Evolutionary conservation across 495 filamentous ascomycete genomes (phyloP), one percentile per base, ranked within the genome.

Genomic region (Penicillium ucsense): DNA sequence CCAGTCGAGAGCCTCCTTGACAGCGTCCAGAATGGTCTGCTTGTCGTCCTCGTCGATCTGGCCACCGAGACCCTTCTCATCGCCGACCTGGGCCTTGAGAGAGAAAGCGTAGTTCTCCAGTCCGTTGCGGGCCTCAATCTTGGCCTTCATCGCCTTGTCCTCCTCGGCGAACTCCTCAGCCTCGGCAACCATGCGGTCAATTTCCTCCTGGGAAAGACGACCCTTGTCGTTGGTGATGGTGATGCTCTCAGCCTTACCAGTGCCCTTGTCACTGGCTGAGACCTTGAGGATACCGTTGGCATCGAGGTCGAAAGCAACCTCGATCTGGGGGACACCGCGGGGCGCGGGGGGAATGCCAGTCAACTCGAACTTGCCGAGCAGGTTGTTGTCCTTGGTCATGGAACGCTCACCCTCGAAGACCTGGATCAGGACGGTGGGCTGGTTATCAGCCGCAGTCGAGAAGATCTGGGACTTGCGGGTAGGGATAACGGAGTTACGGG

Each of bases 191-290:
- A 98, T 98, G 66, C 92, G 92, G 79, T 98, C 92, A 51, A 98
- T 98, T 50, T 98, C 92, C 71, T 97, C 92, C 75, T 91, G 91
- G 61, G 85, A 89, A 38, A 98, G 83, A 73, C 94, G 94, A 50
- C 92, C 92, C 83, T 97, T 95, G 83, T 97, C 92, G 77, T 98
- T 98, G 75, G 90, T 95, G 70, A 96, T 98, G 70, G 89, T 88
- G 61, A 98, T 96, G 71, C 87, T 85, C 80, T 97, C 94, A 66
- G 82, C 83, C 84, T 97, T 96, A 55, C 92, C 94, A 43, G 92
- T 97, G 60, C 94, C 94, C 87, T 98, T 98, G 81, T 98, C 92
- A 48, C 89, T 76, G 56, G 92, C 92, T 40, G 87, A 92, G 65
- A 98, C 89, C 78, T 95, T 95, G 64, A 98, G 87, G 74, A 98